phyloP scores from a whole-genome alignment of 1,139 yeast genomes.

The Spathaspora sp. region DNA sequence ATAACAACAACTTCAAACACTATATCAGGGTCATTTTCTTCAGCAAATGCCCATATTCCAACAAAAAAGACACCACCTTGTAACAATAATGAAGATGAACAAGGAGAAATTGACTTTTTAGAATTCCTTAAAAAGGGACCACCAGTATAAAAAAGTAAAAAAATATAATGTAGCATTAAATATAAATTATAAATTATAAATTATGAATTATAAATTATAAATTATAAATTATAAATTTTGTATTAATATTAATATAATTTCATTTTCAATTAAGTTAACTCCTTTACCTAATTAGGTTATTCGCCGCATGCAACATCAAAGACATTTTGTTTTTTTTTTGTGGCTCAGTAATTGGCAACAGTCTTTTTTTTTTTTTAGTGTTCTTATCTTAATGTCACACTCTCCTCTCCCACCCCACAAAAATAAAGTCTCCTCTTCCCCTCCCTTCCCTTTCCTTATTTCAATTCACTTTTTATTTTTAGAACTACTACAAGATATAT shows the following conservation, averaged over 20 bases:
- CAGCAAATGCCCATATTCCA: background rate
- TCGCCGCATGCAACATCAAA: background rate
- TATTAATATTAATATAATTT: no score
- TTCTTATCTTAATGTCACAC: background rate
- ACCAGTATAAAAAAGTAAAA: constrained; percentile 9
- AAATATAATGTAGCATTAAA: background rate
- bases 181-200: background rate
- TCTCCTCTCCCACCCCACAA: background rate
- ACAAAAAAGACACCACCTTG: constrained; percentile 2
- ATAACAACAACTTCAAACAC: background rate
- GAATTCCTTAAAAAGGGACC: constrained; percentile 51
- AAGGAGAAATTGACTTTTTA: constrained; percentile 46
- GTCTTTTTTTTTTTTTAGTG: background rate
- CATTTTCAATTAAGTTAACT: no score
- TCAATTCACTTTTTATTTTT: no score
- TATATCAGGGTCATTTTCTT: background rate
- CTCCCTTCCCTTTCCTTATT: no score
- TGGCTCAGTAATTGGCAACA: background rate
- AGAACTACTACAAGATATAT: no score
- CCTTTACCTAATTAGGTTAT: background rate
- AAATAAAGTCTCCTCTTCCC: background rate
- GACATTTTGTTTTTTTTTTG: background rate
- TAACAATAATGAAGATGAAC: constrained; percentile 14
- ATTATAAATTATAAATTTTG: no score
- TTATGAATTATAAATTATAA: background rate